Conservation (phyloP, 768 basidiomycete species). For the Panellus pusillus region DNA sequence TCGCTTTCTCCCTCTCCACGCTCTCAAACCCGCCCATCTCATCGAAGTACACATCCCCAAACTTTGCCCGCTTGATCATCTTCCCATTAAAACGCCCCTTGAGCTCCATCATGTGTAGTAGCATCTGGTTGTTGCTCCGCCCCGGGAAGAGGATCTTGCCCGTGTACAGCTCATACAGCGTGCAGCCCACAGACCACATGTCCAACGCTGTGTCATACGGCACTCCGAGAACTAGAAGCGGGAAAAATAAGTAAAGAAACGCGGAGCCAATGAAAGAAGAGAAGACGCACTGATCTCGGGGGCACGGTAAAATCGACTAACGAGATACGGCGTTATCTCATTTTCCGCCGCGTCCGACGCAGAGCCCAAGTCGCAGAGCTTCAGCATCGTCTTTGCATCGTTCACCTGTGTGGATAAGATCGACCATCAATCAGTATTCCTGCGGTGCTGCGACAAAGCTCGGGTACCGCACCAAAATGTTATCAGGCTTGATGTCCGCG, state of each 20-base stretch:
- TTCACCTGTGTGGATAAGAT: constrained; percentile 65
- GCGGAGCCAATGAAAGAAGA: constrained; percentile 1
- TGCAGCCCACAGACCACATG: constrained; percentile 97
- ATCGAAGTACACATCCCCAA: constrained; percentile 92
- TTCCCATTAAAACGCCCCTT: constrained; percentile 92
- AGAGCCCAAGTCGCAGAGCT: constrained; percentile 96
- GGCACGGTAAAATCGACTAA: constrained; percentile 95
- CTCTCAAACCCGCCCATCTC: constrained; percentile 86
- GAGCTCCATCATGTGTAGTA: constrained; percentile 96
- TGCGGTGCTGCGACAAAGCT: constrained; percentile 20
- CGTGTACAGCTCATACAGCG: constrained; percentile 92
- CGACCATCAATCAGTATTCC: neutral
- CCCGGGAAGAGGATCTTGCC: constrained; percentile 98
- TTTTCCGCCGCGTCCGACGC: constrained; percentile 93
- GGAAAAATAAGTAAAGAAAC: constrained; percentile 18
- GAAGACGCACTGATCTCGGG: constrained; percentile 86
- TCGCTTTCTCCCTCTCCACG: constrained; percentile 81
- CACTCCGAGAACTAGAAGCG: constrained; percentile 77
- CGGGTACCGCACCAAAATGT: constrained; percentile 71
- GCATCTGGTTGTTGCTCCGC: constrained; percentile 96
- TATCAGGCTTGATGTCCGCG: constrained; percentile 98
- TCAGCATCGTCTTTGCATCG: constrained; percentile 89
- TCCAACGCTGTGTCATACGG: constrained; percentile 95
- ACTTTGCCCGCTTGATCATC: constrained; percentile 92
- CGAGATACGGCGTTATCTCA: constrained; percentile 97